phyloP scores from a whole-genome alignment of 2,329 filamentous ascomycete species.

The Leptographium wingfieldii region DNA sequence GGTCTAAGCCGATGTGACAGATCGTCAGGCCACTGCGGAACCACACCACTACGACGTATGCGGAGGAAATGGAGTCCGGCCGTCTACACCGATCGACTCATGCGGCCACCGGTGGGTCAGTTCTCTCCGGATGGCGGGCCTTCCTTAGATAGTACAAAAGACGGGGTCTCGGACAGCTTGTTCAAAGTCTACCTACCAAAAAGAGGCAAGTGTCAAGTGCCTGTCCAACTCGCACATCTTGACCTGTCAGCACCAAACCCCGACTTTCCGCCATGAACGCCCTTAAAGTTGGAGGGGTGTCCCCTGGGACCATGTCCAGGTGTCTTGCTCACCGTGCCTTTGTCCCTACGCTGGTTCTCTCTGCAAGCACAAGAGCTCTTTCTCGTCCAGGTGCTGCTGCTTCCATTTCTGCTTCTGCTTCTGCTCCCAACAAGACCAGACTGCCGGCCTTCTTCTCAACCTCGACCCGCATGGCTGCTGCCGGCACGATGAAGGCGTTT shows the following conservation, averaged over 20 bases:
- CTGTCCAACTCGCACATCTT: too few species aligned
- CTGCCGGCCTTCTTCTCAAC: not conserved
- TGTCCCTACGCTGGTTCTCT: not conserved
- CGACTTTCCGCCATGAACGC: not conserved
- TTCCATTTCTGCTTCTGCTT: not conserved
- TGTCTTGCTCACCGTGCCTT: not conserved
- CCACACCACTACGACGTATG: not conserved
- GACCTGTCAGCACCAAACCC: too few species aligned
- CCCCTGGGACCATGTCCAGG: not conserved
- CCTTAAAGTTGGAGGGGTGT: not conserved
- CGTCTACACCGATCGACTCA: not conserved
- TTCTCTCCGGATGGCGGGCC: too few species aligned
- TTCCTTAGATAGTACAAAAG: not conserved
- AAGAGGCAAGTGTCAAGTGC: not conserved
- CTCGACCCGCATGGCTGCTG: constrained; percentile 1
- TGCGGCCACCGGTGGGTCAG: not conserved
- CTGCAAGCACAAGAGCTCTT: not conserved
- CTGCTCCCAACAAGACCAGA: not conserved
- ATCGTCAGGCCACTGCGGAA: not conserved
- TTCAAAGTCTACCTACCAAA: not conserved
- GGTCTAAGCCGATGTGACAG: not conserved
- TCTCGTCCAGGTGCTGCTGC: not conserved
- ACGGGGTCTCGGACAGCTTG: not conserved
- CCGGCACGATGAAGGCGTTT: constrained; percentile 33
- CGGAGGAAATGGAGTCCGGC: too few species aligned